Base-by-base conservation (phyloP, 2,329 filamentous ascomycete genomes). In the Botryotinia calthae region DNA sequence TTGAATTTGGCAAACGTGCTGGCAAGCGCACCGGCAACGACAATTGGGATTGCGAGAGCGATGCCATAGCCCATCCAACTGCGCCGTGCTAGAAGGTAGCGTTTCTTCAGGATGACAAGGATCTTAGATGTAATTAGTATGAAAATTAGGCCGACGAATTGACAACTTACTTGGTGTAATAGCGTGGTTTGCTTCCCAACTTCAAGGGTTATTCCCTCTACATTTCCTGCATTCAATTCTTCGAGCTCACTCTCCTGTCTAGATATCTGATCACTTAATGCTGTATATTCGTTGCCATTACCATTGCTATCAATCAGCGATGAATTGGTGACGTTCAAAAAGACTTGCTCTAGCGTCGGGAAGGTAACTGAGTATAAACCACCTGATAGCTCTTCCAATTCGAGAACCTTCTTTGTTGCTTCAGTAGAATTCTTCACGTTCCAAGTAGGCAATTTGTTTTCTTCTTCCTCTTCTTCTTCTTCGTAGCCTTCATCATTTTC, bases 1-100 rank as follows among this genome's bases (percentile, higher is more conserved):
- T 12, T 10, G 28, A 34, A 48, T 54, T 37, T 37, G 7, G 7
- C 8, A 16, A 54, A 20, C 40, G 76, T 76, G 48, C 77, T 89
- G 4, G 90, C 88, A 7, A 91, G 79, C 2, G 87, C 89, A 37
- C 88, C 86, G 4, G 88, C 86, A 64, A 79, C 76, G 76, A 59
- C 20, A 37, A 59, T 37, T 34, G 56, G 56, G 9, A 59, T 25
- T 34, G 22, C 18, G 31, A 59, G 18, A 34, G 56, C 31, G 18
- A 59, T 59, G 4, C 56, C 28, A 22, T 34, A 37, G 22, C 18
- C 10, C 31, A 59, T 59, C 56, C 56, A 59, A 10, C 31, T 59
- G 9, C 22, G 28, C 28, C 31, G 56, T 25, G 20, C 18, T 37
- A 59, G 56, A 37, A 59, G 28, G 2, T 59, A 59, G 18, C 20